phyloP scores from a whole-genome alignment of 805 yeast species.

The Teunomyces atbi region DNA sequence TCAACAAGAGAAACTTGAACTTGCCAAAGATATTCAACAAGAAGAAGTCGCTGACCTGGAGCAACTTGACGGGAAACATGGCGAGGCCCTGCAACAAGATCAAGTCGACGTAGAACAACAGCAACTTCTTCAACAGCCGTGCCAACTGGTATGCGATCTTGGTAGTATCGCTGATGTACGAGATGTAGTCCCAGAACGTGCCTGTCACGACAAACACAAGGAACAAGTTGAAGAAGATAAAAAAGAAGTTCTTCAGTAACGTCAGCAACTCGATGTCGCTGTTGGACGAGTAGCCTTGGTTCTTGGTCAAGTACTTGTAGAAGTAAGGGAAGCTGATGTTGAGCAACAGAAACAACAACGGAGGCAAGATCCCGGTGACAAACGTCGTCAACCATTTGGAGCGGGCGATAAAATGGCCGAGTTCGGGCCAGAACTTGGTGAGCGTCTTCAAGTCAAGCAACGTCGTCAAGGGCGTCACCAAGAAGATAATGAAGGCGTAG shows the following conservation, averaged over 20 bases:
- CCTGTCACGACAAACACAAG: constrained; percentile 62
- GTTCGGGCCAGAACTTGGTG: constrained; percentile 56
- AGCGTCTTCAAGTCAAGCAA: constrained; percentile 56
- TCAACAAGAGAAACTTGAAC: constrained; percentile 31
- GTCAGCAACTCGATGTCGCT: constrained; percentile 60
- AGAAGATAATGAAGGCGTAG: constrained; percentile 52
- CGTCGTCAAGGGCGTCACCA: constrained; percentile 56
- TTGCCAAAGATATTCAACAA: constrained; percentile 41
- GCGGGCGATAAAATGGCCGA: constrained; percentile 50
- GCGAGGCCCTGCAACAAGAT: constrained; percentile 70
- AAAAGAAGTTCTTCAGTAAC: constrained; percentile 57
- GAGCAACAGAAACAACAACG: constrained; percentile 55
- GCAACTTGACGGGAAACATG: constrained; percentile 56
- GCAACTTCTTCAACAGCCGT: constrained; percentile 48
- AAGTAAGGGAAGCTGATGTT: constrained; percentile 55
- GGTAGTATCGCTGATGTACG: constrained; percentile 56
- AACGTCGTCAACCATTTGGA: constrained; percentile 53
- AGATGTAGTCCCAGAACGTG: constrained; percentile 58
- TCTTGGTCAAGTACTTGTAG: constrained; percentile 47
- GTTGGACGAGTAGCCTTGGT: constrained; percentile 54
- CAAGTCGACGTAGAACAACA: constrained; percentile 56
- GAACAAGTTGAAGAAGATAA: constrained; percentile 59
- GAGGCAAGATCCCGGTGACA: constrained; percentile 63
- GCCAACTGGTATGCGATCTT: constrained; percentile 57
- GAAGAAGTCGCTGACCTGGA: constrained; percentile 55